Evolutionary conservation across 1,139 yeast genomes (phyloP), one percentile per base, ranked within the genome.

Genomic region (Zygosaccharomyces sapae): DNA sequence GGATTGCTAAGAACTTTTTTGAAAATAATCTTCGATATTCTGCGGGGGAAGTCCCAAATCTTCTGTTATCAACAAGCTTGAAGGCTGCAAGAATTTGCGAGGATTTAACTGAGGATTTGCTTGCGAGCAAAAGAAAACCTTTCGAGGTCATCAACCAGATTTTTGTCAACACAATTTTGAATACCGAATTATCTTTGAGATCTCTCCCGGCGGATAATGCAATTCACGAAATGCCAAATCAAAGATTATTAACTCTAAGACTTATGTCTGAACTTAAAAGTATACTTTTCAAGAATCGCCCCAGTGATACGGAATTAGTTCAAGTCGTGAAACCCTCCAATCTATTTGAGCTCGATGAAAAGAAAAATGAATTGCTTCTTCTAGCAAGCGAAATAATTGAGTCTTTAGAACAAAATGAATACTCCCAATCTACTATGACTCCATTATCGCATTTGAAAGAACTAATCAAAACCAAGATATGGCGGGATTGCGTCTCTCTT

Each of bases 161-260:
- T 5, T 37, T 58, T 2, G 49, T 53, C 1, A 55, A 54, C 38
- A 58, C 66, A 2, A 36, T 53, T 5, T 49, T 55, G 12, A 62
- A 60, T 41, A 46, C 54, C 4, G 66, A 62, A 42, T 34, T 61
- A 19, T 34, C 55, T 30, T 33, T 48, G 30, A 50, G 61, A 38
- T 34, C 53, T 5, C 34, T 36, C n/a, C 34, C 41, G 5, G 9
- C 16, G 33, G 33, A 12, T 4, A 18, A 8, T 16, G 38, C 29
- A 2, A 36, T 41, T 10, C 39, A 44, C 9, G 48, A 39, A 12
- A 45, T 61, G 8, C 52, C 56, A 2, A 54, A 48, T 35, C 64
- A 57, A 33, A 54, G 51, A 20, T 20, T 55, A 8, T 29, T 59
- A 18, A 55, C 62, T 5, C 38, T 61, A 16, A 48, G 54, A n/a